Conservation (phyloP, 179 eudicot species). For the Actinidia arguta region DNA sequence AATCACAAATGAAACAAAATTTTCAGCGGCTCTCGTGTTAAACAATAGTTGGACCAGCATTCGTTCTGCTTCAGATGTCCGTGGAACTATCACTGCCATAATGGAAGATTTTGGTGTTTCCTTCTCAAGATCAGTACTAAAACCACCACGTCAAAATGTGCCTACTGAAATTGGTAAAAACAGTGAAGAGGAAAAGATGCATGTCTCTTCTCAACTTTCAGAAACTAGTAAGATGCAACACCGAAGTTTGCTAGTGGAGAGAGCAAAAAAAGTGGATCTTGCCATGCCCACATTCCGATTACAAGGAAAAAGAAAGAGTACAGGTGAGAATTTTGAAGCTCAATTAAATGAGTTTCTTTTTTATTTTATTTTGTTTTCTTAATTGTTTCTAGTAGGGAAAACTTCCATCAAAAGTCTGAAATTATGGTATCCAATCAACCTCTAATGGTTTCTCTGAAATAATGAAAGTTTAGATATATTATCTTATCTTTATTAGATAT, state of each 20-base stretch:
- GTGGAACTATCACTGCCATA: not conserved
- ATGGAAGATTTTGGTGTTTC: not conserved
- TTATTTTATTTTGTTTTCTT: not conserved
- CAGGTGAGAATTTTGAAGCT: conserved; percentile 19
- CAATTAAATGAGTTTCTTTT: not conserved
- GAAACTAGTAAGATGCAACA: not conserved
- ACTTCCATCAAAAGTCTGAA: not conserved
- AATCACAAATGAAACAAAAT: conserved; percentile 3
- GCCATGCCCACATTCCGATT: not conserved
- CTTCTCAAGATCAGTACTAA: conserved; percentile 11
- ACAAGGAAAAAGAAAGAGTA: not conserved
- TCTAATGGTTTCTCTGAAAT: not conserved
- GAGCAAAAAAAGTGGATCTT: conserved; percentile 15
- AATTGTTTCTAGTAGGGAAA: not conserved
- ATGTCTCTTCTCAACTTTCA: not conserved
- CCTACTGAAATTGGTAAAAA: not conserved
- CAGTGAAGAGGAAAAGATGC: not conserved
- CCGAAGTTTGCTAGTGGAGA: not conserved
- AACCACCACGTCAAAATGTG: not conserved
- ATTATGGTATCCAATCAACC: not conserved
- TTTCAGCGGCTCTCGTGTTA: conserved; percentile 6
- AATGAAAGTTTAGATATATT: not conserved
- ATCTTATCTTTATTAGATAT: not conserved
- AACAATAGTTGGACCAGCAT: conserved; percentile 8
- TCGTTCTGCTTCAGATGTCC: conserved; percentile 1